Evolutionary conservation across 208 protist species (phyloP), one percentile per base, ranked within the genome.

Genomic region (Endotrypanum monterogeii): DNA sequence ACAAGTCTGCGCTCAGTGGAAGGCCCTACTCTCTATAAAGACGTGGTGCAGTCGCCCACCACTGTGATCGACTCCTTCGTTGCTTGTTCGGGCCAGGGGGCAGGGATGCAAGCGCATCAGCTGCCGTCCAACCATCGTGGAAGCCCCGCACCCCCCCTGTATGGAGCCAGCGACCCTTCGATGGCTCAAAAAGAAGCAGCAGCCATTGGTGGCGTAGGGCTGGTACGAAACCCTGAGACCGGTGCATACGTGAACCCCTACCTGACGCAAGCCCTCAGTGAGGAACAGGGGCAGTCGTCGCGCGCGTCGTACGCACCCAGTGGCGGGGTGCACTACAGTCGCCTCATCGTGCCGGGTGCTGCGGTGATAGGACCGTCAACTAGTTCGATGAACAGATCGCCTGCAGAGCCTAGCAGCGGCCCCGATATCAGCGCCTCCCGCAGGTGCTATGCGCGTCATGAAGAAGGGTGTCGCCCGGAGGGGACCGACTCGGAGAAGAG

Each of bases 281-380:
- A 69, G 35, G 70, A 65, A 16, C 69, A 73, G 41, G 66, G 37
- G 55, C 70, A 54, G 55, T 65, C 55, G 63, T 54, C 80, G 2
- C 71, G 74, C n/a, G 73, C 70, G 14, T 77, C 71, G 30, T 79
- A 80, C 71, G 80, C 74, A 1, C 80, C 80, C 20, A 66, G 74
- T 18, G 71, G 76, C 8, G 76, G 76, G 2, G 65, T 76, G 8
- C 76, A 65, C 32, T 63, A 76, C 71, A 81, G 68, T 50, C 20
- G 70, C 7, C 56, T 76, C 11, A 37, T 73, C 23, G 28, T 70
- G 66, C 30, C 63, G n/a, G 20, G 32, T 54, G 46, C 18, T 16
- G 8, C 44, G 44, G 51, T 50, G 11, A 20, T 50, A 25, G 32
- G 6, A 16, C 7, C 44, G 63, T 50, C 46, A 32, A 39, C 1